phyloP scores from a whole-genome alignment of 257 asterid genomes.

The Cinchona pubescens region DNA sequence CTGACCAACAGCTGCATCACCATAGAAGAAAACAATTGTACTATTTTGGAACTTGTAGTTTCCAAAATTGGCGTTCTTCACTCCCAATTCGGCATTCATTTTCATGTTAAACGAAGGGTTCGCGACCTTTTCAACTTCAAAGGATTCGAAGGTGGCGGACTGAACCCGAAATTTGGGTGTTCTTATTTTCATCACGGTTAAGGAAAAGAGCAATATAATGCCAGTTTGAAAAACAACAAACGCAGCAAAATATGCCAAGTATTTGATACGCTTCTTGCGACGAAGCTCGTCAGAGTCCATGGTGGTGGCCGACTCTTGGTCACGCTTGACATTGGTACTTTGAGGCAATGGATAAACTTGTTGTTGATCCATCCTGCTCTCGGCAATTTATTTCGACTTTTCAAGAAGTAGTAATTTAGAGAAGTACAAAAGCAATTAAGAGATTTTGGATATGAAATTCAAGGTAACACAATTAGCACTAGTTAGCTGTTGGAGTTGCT shows the following conservation, averaged over 20 bases:
- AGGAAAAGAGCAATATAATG: constrained; percentile 24
- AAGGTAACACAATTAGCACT: too few species aligned
- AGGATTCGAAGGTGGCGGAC: constrained; percentile 11
- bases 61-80: constrained; percentile 53
- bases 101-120: constrained; percentile 21
- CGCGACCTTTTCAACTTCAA: neutral
- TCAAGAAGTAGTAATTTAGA: too few species aligned
- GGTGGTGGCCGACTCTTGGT: neutral
- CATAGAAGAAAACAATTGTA: constrained; percentile 28
- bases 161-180: constrained; percentile 37
- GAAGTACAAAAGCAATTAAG: too few species aligned
- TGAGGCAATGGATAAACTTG: constrained; percentile 14
- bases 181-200: constrained; percentile 37
- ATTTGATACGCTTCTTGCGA: constrained; percentile 33
- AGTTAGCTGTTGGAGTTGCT: too few species aligned
- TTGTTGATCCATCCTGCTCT: neutral
- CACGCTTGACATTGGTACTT: neutral
- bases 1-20: constrained; percentile 29
- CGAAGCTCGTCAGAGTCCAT: constrained; percentile 17
- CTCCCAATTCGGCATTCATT: constrained; percentile 29
- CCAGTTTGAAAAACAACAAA: constrained; percentile 35
- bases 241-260: constrained; percentile 24
- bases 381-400: constrained; percentile 15
- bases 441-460: too few species aligned
- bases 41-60: constrained; percentile 27